A percentile compares a stretch with the other conserved stretches of the same genome.
phyloP scores from a whole-genome alignment of 495 filamentous ascomycete species.

The Talaromyces proteolyticus region DNA sequence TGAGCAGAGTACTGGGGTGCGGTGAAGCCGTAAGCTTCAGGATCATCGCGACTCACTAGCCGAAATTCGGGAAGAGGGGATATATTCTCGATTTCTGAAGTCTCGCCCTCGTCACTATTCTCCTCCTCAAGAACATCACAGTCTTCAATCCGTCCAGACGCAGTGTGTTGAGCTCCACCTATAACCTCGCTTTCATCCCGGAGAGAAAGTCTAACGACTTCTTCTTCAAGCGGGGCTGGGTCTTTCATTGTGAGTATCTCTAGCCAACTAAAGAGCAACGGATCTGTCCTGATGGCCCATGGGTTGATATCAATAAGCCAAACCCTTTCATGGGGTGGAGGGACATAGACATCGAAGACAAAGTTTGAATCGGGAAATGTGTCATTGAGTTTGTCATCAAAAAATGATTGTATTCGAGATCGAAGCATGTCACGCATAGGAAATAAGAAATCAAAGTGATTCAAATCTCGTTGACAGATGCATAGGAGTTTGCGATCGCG shows the following conservation, averaged over 20 bases:
- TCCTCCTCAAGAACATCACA: constrained; percentile 18
- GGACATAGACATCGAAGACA: constrained; percentile 86
- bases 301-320: constrained; percentile 93
- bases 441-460: constrained; percentile 79
- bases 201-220: constrained; percentile 35
- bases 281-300: constrained; percentile 87
- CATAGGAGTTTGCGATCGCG: constrained; percentile 70
- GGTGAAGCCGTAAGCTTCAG: constrained; percentile 77
- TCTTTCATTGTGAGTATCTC: constrained; percentile 73
- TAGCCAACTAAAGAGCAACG: constrained; percentile 82
- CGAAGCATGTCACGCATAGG: constrained; percentile 56
- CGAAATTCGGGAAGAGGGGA: constrained; percentile 67
- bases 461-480: constrained; percentile 84
- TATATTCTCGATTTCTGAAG: constrained; percentile 1
- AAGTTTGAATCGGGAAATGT: constrained; percentile 82
- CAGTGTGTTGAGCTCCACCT: not conserved
- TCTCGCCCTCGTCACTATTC: constrained; percentile 28
- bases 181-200: constrained; percentile 13
- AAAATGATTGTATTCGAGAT: constrained; percentile 61
- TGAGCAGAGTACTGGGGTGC: constrained; percentile 90
- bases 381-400: constrained; percentile 60
- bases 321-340: constrained; percentile 67
- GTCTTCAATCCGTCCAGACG: constrained; percentile 5
- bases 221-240: constrained; percentile 28
- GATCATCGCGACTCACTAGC: constrained; percentile 75